phyloP scores from a whole-genome alignment of 139 green algal species.

The Tetradesmus lagerheimii region DNA sequence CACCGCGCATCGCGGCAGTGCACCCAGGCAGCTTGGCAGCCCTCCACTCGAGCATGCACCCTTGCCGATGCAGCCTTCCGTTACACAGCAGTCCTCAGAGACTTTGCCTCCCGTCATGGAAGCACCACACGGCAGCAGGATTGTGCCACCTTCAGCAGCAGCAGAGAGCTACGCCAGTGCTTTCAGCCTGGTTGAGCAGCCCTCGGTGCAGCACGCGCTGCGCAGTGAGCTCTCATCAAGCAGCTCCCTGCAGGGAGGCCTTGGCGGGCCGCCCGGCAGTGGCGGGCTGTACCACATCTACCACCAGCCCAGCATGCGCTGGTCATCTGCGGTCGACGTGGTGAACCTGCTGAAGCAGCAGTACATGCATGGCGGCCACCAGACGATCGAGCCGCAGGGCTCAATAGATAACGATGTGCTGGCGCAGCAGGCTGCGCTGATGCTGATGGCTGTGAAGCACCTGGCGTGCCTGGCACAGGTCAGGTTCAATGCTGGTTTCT shows the following conservation, averaged over 20 bases:
- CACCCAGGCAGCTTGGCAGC: background rate
- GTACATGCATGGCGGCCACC: background rate
- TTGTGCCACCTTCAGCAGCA: background rate
- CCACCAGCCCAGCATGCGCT: background rate
- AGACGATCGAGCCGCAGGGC: background rate
- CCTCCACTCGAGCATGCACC: background rate
- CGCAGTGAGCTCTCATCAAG: background rate
- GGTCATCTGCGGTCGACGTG: background rate
- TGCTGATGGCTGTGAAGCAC: constrained; percentile 28
- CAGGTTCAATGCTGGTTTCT: background rate
- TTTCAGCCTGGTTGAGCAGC: background rate
- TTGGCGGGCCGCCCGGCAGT: background rate
- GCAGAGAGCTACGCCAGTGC: background rate
- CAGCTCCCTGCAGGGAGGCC: background rate
- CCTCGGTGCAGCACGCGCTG: background rate
- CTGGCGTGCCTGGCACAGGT: constrained; percentile 32
- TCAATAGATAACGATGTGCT: background rate
- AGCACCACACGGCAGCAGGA: background rate
- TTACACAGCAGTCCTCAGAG: background rate
- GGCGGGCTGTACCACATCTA: constrained; percentile 3
- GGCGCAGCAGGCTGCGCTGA: background rate
- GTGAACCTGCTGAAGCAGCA: constrained; percentile 9
- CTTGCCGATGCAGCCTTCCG: background rate
- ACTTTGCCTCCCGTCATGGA: background rate
- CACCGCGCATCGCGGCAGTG: background rate